A percentile compares a stretch with the other conserved stretches of the same genome.
Conservation (phyloP, 306 rosid genomes). For the Glycyrrhiza uralensis region DNA sequence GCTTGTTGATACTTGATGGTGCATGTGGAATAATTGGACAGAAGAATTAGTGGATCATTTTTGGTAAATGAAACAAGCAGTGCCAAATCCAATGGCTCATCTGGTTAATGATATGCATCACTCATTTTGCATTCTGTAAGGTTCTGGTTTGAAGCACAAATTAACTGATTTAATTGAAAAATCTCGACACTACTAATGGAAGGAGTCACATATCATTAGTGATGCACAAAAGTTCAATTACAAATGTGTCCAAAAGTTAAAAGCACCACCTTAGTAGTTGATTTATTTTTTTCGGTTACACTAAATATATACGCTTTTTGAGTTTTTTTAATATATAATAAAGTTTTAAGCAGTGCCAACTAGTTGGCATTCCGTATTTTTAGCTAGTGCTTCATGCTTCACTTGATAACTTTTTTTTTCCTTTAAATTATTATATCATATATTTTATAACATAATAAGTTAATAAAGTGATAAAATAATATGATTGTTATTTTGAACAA, state of each 20-base stretch:
- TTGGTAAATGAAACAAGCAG: conserved; percentile 19
- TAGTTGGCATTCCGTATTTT: not conserved
- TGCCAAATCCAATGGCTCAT: conserved; percentile 34
- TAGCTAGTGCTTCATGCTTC: not conserved
- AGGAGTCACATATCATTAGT: conserved; percentile 27
- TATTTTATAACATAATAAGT: not conserved
- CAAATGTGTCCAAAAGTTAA: conserved; percentile 17
- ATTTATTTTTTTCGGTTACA: not conserved
- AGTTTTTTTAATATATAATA: not conserved
- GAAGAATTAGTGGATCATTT: conserved; percentile 27
- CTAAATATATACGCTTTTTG: not conserved
- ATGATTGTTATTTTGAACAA: not conserved
- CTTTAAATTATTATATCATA: not conserved
- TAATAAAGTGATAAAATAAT: not conserved
- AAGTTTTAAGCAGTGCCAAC: not conserved
- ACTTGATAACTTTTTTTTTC: not conserved
- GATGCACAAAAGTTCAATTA: conserved; percentile 21
- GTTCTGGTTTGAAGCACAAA: not conserved
- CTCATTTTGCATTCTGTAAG: conserved; percentile 1
- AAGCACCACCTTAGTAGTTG: not conserved
- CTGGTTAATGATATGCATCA: conserved; percentile 28
- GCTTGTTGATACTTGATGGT: conserved; percentile 12
- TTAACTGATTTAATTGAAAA: conserved; percentile 4
- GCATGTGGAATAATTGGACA: conserved; percentile 24
- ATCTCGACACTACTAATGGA: not conserved